Conservation (phyloP, 371 early-diverging fungal genomes). For the Mortierella sp. region DNA sequence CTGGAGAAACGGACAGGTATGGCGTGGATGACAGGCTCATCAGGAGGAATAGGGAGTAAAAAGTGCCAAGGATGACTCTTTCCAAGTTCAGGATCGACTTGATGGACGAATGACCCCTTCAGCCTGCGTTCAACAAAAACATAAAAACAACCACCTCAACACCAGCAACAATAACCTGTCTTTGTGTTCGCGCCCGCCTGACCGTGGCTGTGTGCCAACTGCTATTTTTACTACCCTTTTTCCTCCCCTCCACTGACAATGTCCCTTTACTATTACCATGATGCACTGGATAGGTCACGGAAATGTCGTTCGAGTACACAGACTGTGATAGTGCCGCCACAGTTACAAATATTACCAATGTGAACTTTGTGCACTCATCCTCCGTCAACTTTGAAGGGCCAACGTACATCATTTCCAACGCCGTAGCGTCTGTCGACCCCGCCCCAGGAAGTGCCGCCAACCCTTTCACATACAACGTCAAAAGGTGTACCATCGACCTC, state of each 20-base stretch:
- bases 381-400: conserved; percentile 51
- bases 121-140: not conserved
- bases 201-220: conserved; percentile 5
- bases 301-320: conserved; percentile 53
- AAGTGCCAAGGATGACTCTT: not conserved
- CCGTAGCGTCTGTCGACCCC: not conserved
- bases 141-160: no score
- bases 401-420: conserved; percentile 17
- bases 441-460: not conserved
- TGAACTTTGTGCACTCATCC: conserved; percentile 37
- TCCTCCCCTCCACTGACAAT: not conserved
- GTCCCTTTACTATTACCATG: not conserved
- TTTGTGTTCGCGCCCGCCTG: not conserved
- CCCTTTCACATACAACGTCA: conserved; percentile 12
- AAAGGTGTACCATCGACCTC: conserved; percentile 81
- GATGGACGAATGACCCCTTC: not conserved
- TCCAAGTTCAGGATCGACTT: not conserved
- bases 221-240: not conserved
- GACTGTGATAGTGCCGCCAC: conserved; percentile 13
- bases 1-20: conserved; percentile 78
- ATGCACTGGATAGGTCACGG: conserved; percentile 31
- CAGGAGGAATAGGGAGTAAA: not conserved
- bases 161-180: not conserved
- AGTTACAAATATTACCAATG: conserved; percentile 8
- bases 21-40: not conserved